A percentile compares a stretch with the other conserved stretches of the same genome.
Evolutionary conservation across 305 asterid genomes (phyloP).

Genomic region (Solanum aculeatissimum): DNA sequence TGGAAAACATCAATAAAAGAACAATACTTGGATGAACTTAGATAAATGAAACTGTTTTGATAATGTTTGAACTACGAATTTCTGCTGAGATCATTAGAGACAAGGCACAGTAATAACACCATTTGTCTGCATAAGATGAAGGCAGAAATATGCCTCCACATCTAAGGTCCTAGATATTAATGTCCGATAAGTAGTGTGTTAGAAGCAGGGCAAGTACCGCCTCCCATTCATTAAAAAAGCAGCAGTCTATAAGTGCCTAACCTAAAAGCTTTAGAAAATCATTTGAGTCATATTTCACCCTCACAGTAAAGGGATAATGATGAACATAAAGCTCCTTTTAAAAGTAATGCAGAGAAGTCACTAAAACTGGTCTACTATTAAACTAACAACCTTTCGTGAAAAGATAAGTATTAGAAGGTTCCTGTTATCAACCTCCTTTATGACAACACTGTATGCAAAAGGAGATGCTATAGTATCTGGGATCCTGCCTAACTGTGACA

Average conservation of each 20-base stretch:
- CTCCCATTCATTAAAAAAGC: neutral
- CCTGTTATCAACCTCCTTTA: neutral
- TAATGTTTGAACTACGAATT: neutral
- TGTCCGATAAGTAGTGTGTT: neutral
- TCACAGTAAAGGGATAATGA: neutral
- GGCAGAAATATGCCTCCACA: neutral
- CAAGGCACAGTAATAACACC: neutral
- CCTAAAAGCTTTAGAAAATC: neutral
- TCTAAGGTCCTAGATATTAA: neutral
- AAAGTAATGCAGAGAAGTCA: neutral
- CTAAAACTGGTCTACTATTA: neutral
- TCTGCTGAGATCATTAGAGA: neutral
- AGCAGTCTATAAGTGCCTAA: neutral
- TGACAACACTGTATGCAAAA: neutral
- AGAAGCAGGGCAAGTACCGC: neutral
- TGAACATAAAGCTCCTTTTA: neutral
- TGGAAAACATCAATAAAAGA: constrained; percentile 11
- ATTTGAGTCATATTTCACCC: neutral
- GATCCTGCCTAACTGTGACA: neutral
- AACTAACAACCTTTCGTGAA: neutral
- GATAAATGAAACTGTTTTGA: neutral
- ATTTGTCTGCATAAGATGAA: neutral
- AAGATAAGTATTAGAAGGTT: neutral
- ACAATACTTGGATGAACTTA: neutral
- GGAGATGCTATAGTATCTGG: neutral